These are phyloP conservation scores for Aspergillus sp. DNA, from an alignment of 2,329 filamentous ascomycete genomes.

Conservation along the genomic window DNA sequence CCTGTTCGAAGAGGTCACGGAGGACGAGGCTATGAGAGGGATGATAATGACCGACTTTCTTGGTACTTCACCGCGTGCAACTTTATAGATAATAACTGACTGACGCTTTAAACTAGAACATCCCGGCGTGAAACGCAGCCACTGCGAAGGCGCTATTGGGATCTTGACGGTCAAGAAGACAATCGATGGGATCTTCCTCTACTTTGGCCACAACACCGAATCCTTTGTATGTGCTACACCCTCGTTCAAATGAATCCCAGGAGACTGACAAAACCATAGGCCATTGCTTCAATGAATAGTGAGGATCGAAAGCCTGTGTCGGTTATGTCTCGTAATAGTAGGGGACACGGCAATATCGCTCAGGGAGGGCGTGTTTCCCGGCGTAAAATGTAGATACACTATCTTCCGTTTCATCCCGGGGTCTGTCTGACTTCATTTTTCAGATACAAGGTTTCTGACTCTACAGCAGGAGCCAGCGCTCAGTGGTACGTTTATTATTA, in stretches of 20 bases:
- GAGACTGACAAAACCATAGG: slow-evolving; percentile 33
- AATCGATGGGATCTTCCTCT: slow-evolving; percentile 66
- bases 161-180: slow-evolving; percentile 85
- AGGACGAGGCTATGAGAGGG: slow-evolving; percentile 67
- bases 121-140: slow-evolving; percentile 70
- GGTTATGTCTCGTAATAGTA: slow-evolving; percentile 72
- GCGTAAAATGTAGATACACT: slow-evolving; percentile 16
- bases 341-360: slow-evolving; percentile 44
- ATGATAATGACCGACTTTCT: slow-evolving; percentile 90
- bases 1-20: slow-evolving; percentile 56
- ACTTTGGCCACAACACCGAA: slow-evolving; percentile 96
- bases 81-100: not conserved
- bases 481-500: not conserved
- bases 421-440: not conserved
- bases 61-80: slow-evolving; percentile 37
- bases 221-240: slow-evolving; percentile 47
- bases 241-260: not conserved
- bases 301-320: slow-evolving; percentile 66
- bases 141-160: slow-evolving; percentile 80
- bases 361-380: slow-evolving; percentile 35
- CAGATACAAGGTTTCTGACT: slow-evolving; percentile 2
- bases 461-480: not conserved
- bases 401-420: not conserved
- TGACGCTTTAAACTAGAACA: slow-evolving; percentile 45
- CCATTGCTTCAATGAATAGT: slow-evolving; percentile 79